Evolutionary conservation across 164 flowering plant species (phyloP), one percentile per base, ranked within the genome.

Genomic region (Nymphaea thermarum): DNA sequence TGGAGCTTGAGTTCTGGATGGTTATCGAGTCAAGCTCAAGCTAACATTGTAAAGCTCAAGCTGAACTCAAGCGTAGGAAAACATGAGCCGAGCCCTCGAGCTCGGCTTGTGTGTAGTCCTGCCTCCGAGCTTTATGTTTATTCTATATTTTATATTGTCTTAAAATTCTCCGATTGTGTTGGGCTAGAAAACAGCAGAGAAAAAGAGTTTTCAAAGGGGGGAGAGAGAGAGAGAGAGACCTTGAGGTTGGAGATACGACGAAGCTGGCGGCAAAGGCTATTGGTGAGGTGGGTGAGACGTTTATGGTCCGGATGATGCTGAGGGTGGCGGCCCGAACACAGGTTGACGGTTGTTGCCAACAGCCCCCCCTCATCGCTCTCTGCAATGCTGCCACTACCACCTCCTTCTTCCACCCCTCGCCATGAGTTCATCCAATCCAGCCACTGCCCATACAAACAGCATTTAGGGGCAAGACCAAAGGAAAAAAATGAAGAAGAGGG

Each of bases 351-450:
- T 60, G 68, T 73, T 62, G 73, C 81, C 10, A 81, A 14, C 12
- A 82, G 71, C 66, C 77, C 81, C 6, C 77, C 79, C 42, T 76
- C 79, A 6, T 75, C 8, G 70, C 79, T 71, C 64, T 59, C 12
- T 65, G 64, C 67, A 73, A 72, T 80, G 4, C 60, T 67, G 16
- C 66, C 71, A 73, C 72, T 80, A 4, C 60, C 68, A 14, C 66
- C 71, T 4, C 45, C 65, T 0, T 65, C 67, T 5, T 2, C 11
- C 45, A 16, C 53, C 55, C 7, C 7, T 47, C 55, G 55, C 83
- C 80, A 71, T 12, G 64, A 74, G 70, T 60, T 11, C 72, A 93
- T 6, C 95, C 92, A 90, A 16, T 66, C 76, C 43, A 74, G 78
- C 96, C 96, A 90, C 96, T 93, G 70, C 10, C 53, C 55, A 47